Evolutionary conservation across 2,329 filamentous ascomycete genomes (phyloP).

Genomic region (Arachnomyces sp.): DNA sequence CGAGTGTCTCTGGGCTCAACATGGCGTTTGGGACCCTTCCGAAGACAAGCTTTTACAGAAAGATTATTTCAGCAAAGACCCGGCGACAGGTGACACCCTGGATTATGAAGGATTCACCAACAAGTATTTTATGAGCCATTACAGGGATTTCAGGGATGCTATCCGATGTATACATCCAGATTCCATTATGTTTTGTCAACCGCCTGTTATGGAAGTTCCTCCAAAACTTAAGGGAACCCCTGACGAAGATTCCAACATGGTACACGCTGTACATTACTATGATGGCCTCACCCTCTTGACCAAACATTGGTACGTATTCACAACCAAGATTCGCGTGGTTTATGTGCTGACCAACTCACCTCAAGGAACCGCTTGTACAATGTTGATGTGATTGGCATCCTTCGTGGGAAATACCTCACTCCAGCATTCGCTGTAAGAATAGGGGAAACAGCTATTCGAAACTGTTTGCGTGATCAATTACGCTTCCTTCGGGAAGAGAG

Average conservation of each 20-base stretch:
- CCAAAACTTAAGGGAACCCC: conserved; percentile 77
- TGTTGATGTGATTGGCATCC: conserved; percentile 84
- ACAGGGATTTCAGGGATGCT: conserved; percentile 64
- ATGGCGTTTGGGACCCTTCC: conserved; percentile 84
- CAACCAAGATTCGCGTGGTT: conserved; percentile 9
- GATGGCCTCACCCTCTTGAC: conserved; percentile 95
- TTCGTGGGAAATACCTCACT: conserved; percentile 79
- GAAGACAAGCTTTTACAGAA: conserved; percentile 71
- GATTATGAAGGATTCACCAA: conserved; percentile 85
- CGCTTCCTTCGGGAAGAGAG: conserved; percentile 78
- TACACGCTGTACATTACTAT: conserved; percentile 93
- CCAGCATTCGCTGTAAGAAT: conserved; percentile 89
- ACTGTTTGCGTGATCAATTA: conserved; percentile 85
- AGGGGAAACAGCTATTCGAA: conserved; percentile 87
- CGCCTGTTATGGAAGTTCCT: conserved; percentile 83
- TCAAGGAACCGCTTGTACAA: conserved; percentile 93
- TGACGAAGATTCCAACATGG: conserved; percentile 84
- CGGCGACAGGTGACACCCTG: conserved; percentile 62
- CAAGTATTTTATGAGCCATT: conserved; percentile 82
- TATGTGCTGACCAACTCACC: conserved; percentile 15
- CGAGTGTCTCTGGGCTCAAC: conserved; percentile 94
- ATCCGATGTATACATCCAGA: conserved; percentile 70
- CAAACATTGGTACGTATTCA: conserved; percentile 67
- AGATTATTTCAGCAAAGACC: conserved; percentile 79
- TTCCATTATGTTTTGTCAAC: conserved; percentile 84